These are phyloP conservation scores for Xylariaceae sp. DNA, from an alignment of 2,329 filamentous ascomycete species.

Conservation along the genomic window DNA sequence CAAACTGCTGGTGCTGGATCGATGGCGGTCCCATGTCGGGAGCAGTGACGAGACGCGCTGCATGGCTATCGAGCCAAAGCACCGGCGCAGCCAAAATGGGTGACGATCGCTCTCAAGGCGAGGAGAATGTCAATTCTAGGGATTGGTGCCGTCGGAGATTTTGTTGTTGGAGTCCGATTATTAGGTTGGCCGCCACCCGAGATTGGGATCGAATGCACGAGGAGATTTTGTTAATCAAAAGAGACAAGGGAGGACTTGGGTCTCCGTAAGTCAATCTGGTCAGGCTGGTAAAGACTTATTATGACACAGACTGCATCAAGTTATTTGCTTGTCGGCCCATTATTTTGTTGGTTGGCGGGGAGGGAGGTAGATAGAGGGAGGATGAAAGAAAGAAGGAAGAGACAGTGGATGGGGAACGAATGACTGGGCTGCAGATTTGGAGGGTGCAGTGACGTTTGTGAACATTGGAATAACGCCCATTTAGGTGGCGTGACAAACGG, in stretches of 20 bases:
- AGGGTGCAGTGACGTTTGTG: too few species aligned
- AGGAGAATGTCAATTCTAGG: background rate
- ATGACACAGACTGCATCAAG: too few species aligned
- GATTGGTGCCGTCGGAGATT: constrained; percentile 8
- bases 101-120: constrained; percentile 8
- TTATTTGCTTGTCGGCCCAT: too few species aligned
- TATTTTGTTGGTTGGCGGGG: too few species aligned
- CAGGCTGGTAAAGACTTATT: too few species aligned
- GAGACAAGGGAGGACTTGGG: constrained; percentile 1
- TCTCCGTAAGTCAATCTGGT: too few species aligned
- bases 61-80: constrained; percentile 31
- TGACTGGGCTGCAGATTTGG: too few species aligned
- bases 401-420: too few species aligned
- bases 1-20: constrained; percentile 35
- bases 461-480: too few species aligned
- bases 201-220: constrained; percentile 2
- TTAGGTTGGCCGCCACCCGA: constrained; percentile 3
- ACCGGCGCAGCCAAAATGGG: constrained; percentile 12
- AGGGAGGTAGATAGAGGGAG: too few species aligned
- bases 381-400: too few species aligned
- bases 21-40: constrained; percentile 34
- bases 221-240: constrained; percentile 2
- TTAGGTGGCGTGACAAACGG: too few species aligned
- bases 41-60: constrained; percentile 45
- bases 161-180: constrained; percentile 8